Conservation (phyloP, 495 filamentous ascomycete genomes). For the Tuber umbilicatum region DNA sequence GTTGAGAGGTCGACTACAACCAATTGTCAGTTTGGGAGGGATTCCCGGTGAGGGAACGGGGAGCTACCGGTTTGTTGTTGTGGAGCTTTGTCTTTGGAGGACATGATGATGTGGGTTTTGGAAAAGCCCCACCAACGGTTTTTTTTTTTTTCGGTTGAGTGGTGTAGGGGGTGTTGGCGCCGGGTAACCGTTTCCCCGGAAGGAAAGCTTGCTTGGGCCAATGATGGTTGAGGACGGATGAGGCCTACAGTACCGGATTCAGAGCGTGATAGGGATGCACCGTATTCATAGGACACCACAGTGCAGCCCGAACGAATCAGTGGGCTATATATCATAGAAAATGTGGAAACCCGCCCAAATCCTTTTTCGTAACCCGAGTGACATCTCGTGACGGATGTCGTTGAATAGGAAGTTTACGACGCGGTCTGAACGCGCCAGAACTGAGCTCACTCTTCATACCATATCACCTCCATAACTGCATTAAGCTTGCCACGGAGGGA, state of each 20-base stretch:
- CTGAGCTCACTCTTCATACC: too few species aligned
- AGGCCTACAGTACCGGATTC: background rate
- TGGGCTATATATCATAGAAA: too few species aligned
- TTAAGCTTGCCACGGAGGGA: too few species aligned
- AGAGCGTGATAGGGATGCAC: background rate
- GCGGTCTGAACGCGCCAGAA: too few species aligned
- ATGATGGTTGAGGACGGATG: background rate
- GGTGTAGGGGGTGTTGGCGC: background rate
- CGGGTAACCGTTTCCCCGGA: background rate
- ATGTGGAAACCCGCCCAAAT: too few species aligned
- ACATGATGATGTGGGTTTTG: background rate
- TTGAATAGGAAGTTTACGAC: background rate
- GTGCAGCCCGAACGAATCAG: too few species aligned
- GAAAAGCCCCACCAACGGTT: background rate
- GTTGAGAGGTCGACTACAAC: constrained; percentile 56
- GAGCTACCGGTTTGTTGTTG: background rate
- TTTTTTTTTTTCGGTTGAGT: background rate
- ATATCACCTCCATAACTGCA: too few species aligned
- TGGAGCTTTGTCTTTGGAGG: background rate
- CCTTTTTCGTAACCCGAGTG: too few species aligned
- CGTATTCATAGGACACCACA: too few species aligned
- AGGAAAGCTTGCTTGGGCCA: background rate
- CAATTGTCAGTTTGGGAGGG: background rate
- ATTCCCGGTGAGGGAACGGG: background rate
- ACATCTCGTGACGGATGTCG: background rate